Percentiles rank a stretch among this genome's conserved stretches.
phyloP scores from a whole-genome alignment of 2,329 filamentous ascomycete species.

The Cordyceps tenuipes region DNA sequence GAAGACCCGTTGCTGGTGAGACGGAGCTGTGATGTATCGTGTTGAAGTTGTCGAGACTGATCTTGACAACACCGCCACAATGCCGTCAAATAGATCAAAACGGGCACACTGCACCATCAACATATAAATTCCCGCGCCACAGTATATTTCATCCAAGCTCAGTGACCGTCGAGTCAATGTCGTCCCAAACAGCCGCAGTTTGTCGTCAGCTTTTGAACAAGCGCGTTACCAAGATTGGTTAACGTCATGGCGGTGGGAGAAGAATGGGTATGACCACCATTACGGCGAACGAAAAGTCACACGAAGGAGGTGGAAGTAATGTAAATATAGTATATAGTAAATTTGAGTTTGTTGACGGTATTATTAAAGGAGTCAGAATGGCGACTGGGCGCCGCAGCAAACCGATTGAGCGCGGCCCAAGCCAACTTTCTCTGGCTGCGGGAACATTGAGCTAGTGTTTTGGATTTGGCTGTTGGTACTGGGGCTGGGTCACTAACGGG shows the following conservation, averaged over 20 bases:
- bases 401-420: neutral
- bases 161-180: too few relatives aligned
- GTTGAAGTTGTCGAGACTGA: too few relatives aligned
- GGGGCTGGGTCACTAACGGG: too few relatives aligned
- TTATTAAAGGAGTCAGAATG: neutral
- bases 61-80: too few relatives aligned
- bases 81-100: neutral
- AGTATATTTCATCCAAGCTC: too few relatives aligned
- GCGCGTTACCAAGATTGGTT: too few relatives aligned
- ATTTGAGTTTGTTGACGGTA: neutral
- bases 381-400: neutral
- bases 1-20: too few relatives aligned
- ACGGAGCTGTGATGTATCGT: too few relatives aligned
- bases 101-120: neutral
- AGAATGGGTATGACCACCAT: neutral
- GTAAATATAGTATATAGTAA: neutral
- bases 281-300: neutral
- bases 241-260: too few relatives aligned
- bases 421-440: neutral
- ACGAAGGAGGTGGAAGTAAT: neutral
- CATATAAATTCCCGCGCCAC: too few relatives aligned
- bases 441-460: slow-evolving; percentile 5
- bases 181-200: too few relatives aligned
- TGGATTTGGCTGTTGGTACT: slow-evolving; percentile 1
- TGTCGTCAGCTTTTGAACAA: too few relatives aligned